Conservation (phyloP, 208 protist genomes). For the Acanthamoeba castellanii region DNA sequence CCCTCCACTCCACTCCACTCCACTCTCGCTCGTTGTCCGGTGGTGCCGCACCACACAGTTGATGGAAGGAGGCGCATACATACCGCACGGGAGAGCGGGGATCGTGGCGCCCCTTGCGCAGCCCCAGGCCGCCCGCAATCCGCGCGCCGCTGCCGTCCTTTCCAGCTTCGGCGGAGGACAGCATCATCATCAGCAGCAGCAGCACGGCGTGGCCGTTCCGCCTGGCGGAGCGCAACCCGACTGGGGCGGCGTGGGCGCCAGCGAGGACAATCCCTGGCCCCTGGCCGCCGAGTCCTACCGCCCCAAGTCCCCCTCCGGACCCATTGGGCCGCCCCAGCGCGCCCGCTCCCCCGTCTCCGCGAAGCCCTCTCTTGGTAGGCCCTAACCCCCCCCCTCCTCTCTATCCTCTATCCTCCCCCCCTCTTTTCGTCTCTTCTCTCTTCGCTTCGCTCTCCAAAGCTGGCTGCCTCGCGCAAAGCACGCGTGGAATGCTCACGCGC, state of each 20-base stretch:
- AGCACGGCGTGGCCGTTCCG: background rate
- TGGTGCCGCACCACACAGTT: background rate
- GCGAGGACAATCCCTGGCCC: background rate
- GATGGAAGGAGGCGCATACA: background rate
- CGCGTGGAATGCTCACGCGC: too few species aligned
- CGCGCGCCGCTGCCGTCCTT: background rate
- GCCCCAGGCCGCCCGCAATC: background rate
- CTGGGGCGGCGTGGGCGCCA: background rate
- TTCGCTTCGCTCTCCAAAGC: too few species aligned
- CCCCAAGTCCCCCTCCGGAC: background rate
- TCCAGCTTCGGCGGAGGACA: slow-evolving; percentile 12
- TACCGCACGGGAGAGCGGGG: background rate
- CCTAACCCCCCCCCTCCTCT: background rate
- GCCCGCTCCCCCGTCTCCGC: background rate
- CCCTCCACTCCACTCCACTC: too few species aligned
- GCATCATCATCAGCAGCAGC: background rate
- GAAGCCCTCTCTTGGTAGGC: slow-evolving; percentile 37
- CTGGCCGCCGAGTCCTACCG: slow-evolving; percentile 17
- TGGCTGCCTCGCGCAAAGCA: too few species aligned
- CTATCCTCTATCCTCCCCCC: too few species aligned
- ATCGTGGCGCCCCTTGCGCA: background rate
- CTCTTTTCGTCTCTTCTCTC: too few species aligned
- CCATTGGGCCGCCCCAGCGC: slow-evolving; percentile 1
- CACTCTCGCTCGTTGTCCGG: too few species aligned
- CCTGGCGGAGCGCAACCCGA: background rate